Base-by-base conservation (phyloP, 257 asterid genomes). In the Solanum virginianum region DNA sequence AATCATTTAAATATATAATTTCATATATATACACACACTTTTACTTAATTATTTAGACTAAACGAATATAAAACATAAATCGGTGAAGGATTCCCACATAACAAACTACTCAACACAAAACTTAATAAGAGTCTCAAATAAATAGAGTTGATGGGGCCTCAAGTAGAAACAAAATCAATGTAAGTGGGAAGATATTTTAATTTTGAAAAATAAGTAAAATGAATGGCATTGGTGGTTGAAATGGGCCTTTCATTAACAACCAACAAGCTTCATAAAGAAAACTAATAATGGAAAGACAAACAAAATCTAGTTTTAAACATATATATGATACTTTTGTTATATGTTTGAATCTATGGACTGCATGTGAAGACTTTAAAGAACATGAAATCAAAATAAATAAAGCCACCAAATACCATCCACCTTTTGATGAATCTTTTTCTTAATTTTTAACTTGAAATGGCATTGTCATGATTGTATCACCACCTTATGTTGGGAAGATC, bases 261-360 rank as follows among this genome's bases (percentile, higher is more conserved):
- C 82, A 77, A 75, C 82, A 75, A 51, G 82, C 82, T 77, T 51
- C 82, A 77, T 77, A 51, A 77, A 77, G 63, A 77, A 77, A 77
- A 51, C 82, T 49, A 51, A 77, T 77, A 77, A 51, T 51, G 60
- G 82, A 51, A 77, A 51, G 47, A 77, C 82, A 77, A 77, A 77
- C 22, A 63, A 77, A 77, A 77, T 77, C 82, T 49, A 51, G 22
- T 49, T 77, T 77, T 77, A 49, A 49, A 77, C 24, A 77, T 15
- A 74, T 47, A 4, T 51, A 16, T 24, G 60, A 77, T 77, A 26
- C 82, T 77, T 77, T 77, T 77, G 47, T 53, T 77, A 24, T 77
- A 26, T 49, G 24, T 24, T 77, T 24, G 63, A 51, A 45, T 8
- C 17, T 15, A 77, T 51, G 62, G 82, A 49, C 62, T 49, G 63